Conservation (phyloP, 2,329 filamentous ascomycete species). For the Cercospora beticola region DNA sequence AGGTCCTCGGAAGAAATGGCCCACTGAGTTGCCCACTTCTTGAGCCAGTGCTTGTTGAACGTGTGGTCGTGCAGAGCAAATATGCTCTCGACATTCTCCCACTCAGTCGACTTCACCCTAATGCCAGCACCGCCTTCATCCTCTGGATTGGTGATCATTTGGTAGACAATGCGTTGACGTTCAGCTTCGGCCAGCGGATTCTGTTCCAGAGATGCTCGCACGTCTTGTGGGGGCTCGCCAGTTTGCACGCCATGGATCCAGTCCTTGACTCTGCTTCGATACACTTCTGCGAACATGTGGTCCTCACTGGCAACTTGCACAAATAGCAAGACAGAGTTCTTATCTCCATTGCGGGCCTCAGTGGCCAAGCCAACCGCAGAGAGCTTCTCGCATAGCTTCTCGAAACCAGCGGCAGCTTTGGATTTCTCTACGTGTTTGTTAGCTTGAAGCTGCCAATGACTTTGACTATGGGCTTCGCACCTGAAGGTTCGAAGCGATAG, state of each 20-base stretch:
- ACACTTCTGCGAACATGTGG: slow-evolving; percentile 75
- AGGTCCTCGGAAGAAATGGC: slow-evolving; percentile 50
- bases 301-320: slow-evolving; percentile 73
- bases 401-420: slow-evolving; percentile 72
- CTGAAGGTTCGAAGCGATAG: slow-evolving; percentile 68
- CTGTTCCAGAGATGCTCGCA: slow-evolving; percentile 63
- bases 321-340: slow-evolving; percentile 76
- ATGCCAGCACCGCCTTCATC: slow-evolving; percentile 53
- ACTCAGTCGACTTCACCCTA: slow-evolving; percentile 51
- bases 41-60: slow-evolving; percentile 56
- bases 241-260: slow-evolving; percentile 88
- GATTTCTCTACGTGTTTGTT: slow-evolving; percentile 55
- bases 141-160: slow-evolving; percentile 59
- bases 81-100: slow-evolving; percentile 51
- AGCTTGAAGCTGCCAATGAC: background rate
- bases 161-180: slow-evolving; percentile 80
- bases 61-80: slow-evolving; percentile 53
- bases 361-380: slow-evolving; percentile 78
- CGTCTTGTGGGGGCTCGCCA: slow-evolving; percentile 71
- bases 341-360: slow-evolving; percentile 79
- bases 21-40: slow-evolving; percentile 52
- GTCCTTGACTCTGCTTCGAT: slow-evolving; percentile 78
- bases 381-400: slow-evolving; percentile 73
- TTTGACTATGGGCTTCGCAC: slow-evolving; percentile 42
- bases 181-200: slow-evolving; percentile 87